These are phyloP conservation scores for Botrytis medusae DNA, from an alignment of 2,329 filamentous ascomycete genomes.

Conservation along the genomic window DNA sequence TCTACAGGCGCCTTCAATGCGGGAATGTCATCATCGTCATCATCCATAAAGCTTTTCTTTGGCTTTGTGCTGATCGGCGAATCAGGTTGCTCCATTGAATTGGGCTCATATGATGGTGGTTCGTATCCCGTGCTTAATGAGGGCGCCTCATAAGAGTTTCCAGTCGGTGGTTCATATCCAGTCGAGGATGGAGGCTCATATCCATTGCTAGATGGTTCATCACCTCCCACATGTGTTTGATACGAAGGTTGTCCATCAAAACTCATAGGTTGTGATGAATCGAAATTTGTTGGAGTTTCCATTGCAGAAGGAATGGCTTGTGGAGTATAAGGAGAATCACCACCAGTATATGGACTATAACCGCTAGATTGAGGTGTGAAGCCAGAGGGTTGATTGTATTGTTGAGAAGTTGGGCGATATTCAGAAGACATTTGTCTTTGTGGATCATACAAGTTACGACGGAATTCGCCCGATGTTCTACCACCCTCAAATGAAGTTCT, in stretches of 20 bases:
- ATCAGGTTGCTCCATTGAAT: conserved; percentile 45
- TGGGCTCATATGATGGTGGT: conserved; percentile 56
- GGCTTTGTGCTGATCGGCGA: conserved; percentile 50
- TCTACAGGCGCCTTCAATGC: conserved; percentile 44
- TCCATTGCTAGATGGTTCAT: conserved; percentile 32
- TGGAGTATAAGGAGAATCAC: conserved; percentile 19
- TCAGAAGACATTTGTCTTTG: conserved; percentile 45
- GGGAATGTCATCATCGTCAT: conserved; percentile 71
- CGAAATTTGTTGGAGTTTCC: background rate
- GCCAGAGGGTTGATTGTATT: conserved; percentile 36
- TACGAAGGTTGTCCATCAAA: conserved; percentile 24
- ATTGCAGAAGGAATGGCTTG: conserved; percentile 1
- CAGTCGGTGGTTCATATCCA: conserved; percentile 32
- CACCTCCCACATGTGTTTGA: conserved; percentile 25
- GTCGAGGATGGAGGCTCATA: conserved; percentile 42
- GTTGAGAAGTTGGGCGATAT: conserved; percentile 36
- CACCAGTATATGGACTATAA: conserved; percentile 29
- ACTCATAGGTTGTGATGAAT: conserved; percentile 30
- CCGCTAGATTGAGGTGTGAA: conserved; percentile 29
- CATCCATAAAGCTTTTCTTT: conserved; percentile 79
- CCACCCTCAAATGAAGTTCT: conserved; percentile 46
- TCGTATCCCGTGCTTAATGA: conserved; percentile 32
- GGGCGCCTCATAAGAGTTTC: conserved; percentile 34
- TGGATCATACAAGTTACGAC: conserved; percentile 45
- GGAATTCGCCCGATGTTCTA: conserved; percentile 47